These are phyloP conservation scores for Triglochin maritima DNA, from an alignment of 106 monocot species.

Conservation along the genomic window DNA sequence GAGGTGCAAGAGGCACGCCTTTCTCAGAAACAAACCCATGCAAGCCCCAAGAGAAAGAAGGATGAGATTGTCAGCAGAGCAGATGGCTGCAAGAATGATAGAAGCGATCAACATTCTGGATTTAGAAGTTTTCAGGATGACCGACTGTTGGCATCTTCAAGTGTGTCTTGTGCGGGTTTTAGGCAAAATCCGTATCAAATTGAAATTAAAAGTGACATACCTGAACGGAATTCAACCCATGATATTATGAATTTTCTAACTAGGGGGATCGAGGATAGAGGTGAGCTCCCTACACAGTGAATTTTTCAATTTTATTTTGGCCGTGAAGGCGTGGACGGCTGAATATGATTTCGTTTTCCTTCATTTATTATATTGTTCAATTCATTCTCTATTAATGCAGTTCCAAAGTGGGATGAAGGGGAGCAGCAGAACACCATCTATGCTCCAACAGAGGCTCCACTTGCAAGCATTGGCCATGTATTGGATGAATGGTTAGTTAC, in stretches of 20 bases:
- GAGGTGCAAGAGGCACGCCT: not conserved
- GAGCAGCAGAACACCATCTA: conserved; percentile 10
- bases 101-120: not conserved
- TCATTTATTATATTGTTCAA: not conserved
- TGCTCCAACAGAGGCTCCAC: conserved; percentile 1
- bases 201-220: conserved; percentile 4
- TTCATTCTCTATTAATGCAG: conserved; percentile 23
- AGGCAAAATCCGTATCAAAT: not conserved
- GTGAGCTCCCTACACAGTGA: not conserved
- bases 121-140: conserved; percentile 3
- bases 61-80: not conserved
- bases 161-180: not conserved
- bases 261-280: conserved; percentile 28
- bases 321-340: not conserved
- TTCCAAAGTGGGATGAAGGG: conserved; percentile 56
- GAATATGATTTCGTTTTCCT: not conserved
- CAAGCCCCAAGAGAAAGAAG: not conserved
- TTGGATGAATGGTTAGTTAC: conserved; percentile 87
- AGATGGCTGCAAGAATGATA: not conserved
- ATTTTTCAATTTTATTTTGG: not conserved
- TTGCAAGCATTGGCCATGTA: conserved; percentile 48
- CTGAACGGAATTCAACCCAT: not conserved
- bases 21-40: conserved; percentile 12
- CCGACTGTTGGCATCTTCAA: conserved; percentile 1
- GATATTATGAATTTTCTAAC: conserved; percentile 22